A percentile compares a stretch with the other conserved stretches of the same genome.
Evolutionary conservation across 2,329 filamentous ascomycete genomes (phyloP).

Genomic region (Parafenestella ontariensis): DNA sequence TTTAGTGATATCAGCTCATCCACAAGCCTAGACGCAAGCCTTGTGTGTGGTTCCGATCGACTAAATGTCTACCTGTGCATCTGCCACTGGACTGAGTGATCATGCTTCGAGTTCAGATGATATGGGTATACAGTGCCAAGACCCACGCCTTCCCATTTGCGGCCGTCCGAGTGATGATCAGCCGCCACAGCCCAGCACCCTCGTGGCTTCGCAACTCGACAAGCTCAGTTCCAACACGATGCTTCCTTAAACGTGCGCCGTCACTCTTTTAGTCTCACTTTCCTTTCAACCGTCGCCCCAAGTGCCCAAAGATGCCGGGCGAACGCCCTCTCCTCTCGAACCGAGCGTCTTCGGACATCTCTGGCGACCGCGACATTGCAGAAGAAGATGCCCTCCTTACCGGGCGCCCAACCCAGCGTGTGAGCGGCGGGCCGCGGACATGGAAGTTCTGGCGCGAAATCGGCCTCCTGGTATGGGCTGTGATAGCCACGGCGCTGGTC

Average conservation of each 20-base stretch:
- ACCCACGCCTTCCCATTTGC: conserved; percentile 13
- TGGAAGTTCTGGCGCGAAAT: conserved; percentile 74
- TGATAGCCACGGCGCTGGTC: conserved; percentile 78
- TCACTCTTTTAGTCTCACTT: conserved; percentile 15
- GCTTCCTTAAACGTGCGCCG: conserved; percentile 8
- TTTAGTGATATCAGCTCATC: too few relatives aligned
- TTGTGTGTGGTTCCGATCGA: too few relatives aligned
- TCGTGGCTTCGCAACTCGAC: conserved; percentile 8
- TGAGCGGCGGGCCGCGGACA: conserved; percentile 42
- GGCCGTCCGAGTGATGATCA: conserved; percentile 17
- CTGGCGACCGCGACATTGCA: conserved; percentile 62
- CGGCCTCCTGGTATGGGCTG: conserved; percentile 80
- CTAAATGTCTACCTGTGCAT: too few relatives aligned
- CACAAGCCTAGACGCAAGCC: too few relatives aligned
- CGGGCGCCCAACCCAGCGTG: conserved; percentile 54
- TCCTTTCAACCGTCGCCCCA: not conserved
- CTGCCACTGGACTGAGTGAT: conserved; percentile 4
- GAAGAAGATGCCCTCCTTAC: conserved; percentile 70
- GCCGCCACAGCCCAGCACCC: conserved; percentile 15
- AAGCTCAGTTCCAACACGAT: conserved; percentile 13
- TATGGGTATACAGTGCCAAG: conserved; percentile 13
- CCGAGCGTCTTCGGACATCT: conserved; percentile 63
- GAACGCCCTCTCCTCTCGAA: conserved; percentile 62
- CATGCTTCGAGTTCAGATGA: conserved; percentile 20
- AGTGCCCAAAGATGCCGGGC: conserved; percentile 44